phyloP scores from a whole-genome alignment of 495 filamentous ascomycete genomes.

The Neurospora sp. region DNA sequence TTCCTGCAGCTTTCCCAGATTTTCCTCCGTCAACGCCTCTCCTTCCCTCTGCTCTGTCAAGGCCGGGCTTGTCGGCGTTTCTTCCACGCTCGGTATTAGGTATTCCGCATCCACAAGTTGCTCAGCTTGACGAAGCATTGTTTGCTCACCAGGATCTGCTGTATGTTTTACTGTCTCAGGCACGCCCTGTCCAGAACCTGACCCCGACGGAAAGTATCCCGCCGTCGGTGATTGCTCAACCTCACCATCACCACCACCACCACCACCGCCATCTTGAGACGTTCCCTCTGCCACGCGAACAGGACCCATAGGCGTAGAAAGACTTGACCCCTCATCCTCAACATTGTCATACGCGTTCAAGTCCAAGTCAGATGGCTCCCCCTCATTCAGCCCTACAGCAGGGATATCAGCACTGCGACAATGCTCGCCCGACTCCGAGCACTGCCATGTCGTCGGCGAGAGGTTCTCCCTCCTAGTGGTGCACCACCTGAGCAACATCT shows the following conservation, averaged over 20 bases:
- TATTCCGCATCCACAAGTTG: neutral
- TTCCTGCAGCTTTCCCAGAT: slow-evolving; percentile 23
- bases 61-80: neutral
- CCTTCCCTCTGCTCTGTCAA: neutral
- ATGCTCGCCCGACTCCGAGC: slow-evolving; percentile 21
- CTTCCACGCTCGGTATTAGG: neutral
- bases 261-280: neutral
- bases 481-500: slow-evolving; percentile 56
- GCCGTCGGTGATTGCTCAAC: neutral
- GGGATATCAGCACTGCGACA: slow-evolving; percentile 24
- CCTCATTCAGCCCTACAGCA: slow-evolving; percentile 9
- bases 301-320: neutral
- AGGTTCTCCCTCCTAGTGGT: slow-evolving; percentile 11
- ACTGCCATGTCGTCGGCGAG: slow-evolving; percentile 7
- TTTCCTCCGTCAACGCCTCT: slow-evolving; percentile 28
- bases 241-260: neutral
- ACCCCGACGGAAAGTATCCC: neutral
- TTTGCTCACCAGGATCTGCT: neutral
- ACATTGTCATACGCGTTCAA: neutral
- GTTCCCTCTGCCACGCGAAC: neutral
- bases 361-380: neutral
- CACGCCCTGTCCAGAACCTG: neutral
- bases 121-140: neutral
- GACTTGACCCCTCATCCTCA: neutral
- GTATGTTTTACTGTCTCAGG: neutral